phyloP scores from a whole-genome alignment of 1,284 basidiomycete genomes.

The Apiotrichum siamense region DNA sequence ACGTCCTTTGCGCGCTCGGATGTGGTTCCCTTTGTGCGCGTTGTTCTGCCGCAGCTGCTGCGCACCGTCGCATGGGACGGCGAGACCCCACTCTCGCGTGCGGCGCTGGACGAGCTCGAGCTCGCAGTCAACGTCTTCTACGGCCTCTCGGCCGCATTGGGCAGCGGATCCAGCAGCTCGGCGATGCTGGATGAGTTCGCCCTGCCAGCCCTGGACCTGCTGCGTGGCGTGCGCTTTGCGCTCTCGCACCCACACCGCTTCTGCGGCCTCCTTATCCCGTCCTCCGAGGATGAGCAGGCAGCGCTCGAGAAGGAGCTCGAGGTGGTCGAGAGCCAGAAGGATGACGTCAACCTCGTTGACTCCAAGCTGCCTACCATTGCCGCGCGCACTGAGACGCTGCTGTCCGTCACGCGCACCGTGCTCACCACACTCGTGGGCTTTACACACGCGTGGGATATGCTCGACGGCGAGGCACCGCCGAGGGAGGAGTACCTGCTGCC shows the following conservation, averaged over 20 bases:
- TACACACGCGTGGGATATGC: slow-evolving; percentile 62
- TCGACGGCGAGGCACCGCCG: slow-evolving; percentile 65
- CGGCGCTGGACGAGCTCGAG: slow-evolving; percentile 72
- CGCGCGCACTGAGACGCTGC: slow-evolving; percentile 61
- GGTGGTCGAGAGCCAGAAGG: slow-evolving; percentile 42
- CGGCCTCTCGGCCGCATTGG: slow-evolving; percentile 53
- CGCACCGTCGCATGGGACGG: slow-evolving; percentile 72
- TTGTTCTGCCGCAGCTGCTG: slow-evolving; percentile 74
- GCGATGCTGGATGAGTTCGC: slow-evolving; percentile 62
- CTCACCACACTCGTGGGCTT: slow-evolving; percentile 64
- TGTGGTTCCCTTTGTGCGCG: slow-evolving; percentile 74
- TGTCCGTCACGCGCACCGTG: slow-evolving; percentile 62
- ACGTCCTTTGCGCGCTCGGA: slow-evolving; percentile 75
- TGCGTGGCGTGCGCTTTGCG: slow-evolving; percentile 83
- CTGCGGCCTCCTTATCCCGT: slow-evolving; percentile 68
- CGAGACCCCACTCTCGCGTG: slow-evolving; percentile 63
- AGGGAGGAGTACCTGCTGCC: slow-evolving; percentile 10
- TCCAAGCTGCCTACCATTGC: slow-evolving; percentile 64
- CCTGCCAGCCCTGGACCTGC: slow-evolving; percentile 60
- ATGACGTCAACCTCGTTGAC: slow-evolving; percentile 51
- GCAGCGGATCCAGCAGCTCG: slow-evolving; percentile 49
- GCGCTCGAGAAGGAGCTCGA: slow-evolving; percentile 57
- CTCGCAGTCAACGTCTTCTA: slow-evolving; percentile 69
- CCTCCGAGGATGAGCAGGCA: slow-evolving; percentile 58
- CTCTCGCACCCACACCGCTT: slow-evolving; percentile 85